phyloP scores from a whole-genome alignment of 805 yeast species.

The Metschnikowia aberdeeniae region DNA sequence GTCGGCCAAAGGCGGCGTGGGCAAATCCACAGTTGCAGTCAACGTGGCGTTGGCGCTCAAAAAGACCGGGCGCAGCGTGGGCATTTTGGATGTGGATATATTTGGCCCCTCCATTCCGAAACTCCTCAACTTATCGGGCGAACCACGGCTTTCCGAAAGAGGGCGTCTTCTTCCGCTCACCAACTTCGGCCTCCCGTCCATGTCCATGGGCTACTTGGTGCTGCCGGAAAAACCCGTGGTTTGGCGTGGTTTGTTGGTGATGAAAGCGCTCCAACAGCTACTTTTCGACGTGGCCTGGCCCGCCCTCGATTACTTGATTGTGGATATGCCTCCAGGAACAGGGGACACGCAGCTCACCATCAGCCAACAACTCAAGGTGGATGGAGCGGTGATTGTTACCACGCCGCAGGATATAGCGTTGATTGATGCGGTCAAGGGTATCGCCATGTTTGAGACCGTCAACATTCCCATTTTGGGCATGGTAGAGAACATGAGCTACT shows the following conservation, averaged over 20 bases:
- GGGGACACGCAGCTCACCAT: conserved; percentile 83
- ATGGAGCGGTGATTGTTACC: conserved; percentile 78
- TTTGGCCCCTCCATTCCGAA: conserved; percentile 85
- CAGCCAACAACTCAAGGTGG: conserved; percentile 71
- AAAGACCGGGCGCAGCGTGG: conserved; percentile 51
- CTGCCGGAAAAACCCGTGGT: conserved; percentile 65
- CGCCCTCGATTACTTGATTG: conserved; percentile 58
- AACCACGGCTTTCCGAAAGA: conserved; percentile 50
- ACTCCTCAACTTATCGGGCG: conserved; percentile 63
- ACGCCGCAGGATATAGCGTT: conserved; percentile 86
- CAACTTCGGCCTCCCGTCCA: conserved; percentile 73
- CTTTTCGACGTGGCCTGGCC: conserved; percentile 78
- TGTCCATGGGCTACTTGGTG: conserved; percentile 87
- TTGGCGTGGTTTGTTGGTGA: conserved; percentile 85
- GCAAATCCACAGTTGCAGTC: conserved; percentile 70
- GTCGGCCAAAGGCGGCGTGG: conserved; percentile 81
- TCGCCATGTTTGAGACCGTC: conserved; percentile 71
- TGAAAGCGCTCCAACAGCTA: conserved; percentile 83
- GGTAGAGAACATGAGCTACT: conserved; percentile 81
- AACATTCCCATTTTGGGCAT: conserved; percentile 69
- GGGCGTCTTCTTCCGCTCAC: conserved; percentile 63
- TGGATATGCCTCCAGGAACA: conserved; percentile 91
- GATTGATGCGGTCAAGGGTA: conserved; percentile 75
- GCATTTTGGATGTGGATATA: conserved; percentile 73
- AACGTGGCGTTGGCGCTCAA: conserved; percentile 65